Base-by-base conservation (phyloP, 169 alveolate species). In the Eimeria maxima region DNA sequence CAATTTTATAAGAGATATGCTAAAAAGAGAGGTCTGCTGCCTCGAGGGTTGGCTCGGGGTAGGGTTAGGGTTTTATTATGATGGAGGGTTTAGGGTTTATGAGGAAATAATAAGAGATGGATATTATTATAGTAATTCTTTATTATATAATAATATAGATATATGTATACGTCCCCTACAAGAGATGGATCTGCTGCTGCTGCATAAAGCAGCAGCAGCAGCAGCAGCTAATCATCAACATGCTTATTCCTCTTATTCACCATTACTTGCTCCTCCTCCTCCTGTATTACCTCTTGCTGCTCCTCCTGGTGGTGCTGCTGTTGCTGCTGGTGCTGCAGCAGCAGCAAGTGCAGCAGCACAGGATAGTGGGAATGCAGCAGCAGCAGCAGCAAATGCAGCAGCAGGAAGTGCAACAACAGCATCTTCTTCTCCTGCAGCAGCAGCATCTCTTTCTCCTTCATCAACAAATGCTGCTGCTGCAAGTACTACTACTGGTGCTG, bases 1-100 rank as follows among this genome's bases (percentile, higher is more conserved):
- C 20, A 47, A 44, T 20, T 89, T 89, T 76, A 50, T 89, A 2
- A 65, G 95, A 13, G 95, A 89, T n/a, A 89, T 89, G 95, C 95
- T 89, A 63, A 89, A 89, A 86, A 69, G 95, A 47, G 95, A 89
- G n/a, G 74, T 89, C 16, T 69, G 95, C 47, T 18, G 74, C n/a
- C 73, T 89, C 74, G 69, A 29, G 42, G 86, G 76, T 74, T 89
- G 95, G 95, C 50, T 89, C 18, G 95, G 57, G 50, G 69, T 86
- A 57, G 95, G 74, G 74, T 87, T 89, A 4, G 53, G 50, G 57
- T 89, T 3, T 86, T 78, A 89, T 50, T 47, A 50, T 47, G 42
- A 45, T 57, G 53, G 76, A 20, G 24, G 47, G 74, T 76, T 45
- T 24, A 38, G 33, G 2, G 53, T 57, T 5, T 89, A 45, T 53